Conservation (phyloP, 2,329 filamentous ascomycete species). For the Alternaria sp. region DNA sequence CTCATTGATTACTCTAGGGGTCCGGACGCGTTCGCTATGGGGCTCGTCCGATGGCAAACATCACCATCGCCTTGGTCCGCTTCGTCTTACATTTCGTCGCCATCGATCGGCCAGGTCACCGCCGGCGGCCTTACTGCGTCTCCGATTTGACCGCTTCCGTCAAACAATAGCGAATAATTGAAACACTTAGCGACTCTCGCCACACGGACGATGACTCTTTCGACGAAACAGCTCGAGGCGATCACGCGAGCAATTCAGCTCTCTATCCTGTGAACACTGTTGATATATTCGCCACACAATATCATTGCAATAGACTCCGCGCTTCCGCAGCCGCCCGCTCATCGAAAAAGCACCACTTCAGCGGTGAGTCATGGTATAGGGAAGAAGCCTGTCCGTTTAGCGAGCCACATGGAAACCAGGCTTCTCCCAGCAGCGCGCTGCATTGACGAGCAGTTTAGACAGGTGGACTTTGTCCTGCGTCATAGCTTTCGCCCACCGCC, state of each 20-base stretch:
- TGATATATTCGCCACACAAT: background rate
- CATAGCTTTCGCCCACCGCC: constrained; percentile 22
- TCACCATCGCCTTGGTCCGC: constrained; percentile 11
- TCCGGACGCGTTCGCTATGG: constrained; percentile 4
- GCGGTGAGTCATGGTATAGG: constrained; percentile 30
- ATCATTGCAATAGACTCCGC: background rate
- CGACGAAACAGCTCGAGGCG: background rate
- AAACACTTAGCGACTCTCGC: constrained; percentile 10
- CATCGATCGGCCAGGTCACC: constrained; percentile 18
- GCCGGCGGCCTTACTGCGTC: constrained; percentile 3
- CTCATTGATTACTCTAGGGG: constrained; percentile 5
- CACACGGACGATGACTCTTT: background rate
- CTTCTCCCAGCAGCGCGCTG: constrained; percentile 19
- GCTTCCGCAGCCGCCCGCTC: constrained; percentile 1
- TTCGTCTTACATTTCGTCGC: constrained; percentile 6
- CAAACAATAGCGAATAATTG: constrained; percentile 1
- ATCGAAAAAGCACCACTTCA: constrained; percentile 4
- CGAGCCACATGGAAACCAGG: constrained; percentile 21
- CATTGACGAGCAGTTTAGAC: constrained; percentile 29
- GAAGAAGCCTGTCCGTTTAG: constrained; percentile 24
- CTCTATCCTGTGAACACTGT: background rate
- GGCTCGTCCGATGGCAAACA: constrained; percentile 13
- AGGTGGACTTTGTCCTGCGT: constrained; percentile 25
- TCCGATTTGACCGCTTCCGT: constrained; percentile 10
- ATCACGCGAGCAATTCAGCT: constrained; percentile 11